Evolutionary conservation across 148 eudicot species (phyloP).

Genomic region (Persicaria maculosa): DNA sequence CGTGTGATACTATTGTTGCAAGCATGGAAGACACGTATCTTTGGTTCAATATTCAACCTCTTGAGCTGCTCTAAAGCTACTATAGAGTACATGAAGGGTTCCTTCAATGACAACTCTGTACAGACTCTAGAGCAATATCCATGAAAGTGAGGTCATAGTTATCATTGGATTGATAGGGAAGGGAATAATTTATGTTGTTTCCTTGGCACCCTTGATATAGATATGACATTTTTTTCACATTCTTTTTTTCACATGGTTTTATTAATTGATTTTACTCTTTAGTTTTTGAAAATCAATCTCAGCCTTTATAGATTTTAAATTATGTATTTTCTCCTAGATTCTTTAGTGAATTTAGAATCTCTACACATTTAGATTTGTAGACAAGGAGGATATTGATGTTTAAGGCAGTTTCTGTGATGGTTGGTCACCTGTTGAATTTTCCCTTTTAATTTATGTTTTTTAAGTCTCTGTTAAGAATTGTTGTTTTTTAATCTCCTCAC

Average conservation of each 20-base stretch:
- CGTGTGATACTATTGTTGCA: slow-evolving; percentile 19
- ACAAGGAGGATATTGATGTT: no score
- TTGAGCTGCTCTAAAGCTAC: not conserved
- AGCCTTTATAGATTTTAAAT: no score
- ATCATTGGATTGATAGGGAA: not conserved
- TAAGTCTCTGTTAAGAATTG: no score
- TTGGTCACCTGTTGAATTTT: no score
- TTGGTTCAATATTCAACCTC: not conserved
- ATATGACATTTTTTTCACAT: not conserved
- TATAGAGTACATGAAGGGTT: slow-evolving; percentile 44
- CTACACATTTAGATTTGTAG: no score
- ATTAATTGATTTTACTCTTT: no score
- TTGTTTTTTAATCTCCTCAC: no score
- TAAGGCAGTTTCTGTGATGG: no score
- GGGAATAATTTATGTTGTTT: not conserved
- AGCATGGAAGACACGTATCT: not conserved
- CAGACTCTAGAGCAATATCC: slow-evolving; percentile 61
- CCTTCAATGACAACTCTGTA: slow-evolving; percentile 70
- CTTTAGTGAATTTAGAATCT: no score
- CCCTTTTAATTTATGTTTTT: no score
- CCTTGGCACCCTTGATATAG: not conserved
- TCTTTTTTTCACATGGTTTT: not conserved
- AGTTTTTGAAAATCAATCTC: no score
- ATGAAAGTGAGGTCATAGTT: slow-evolving; percentile 22
- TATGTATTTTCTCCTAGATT: no score